Percentiles rank a stretch among this genome's conserved stretches.
These are phyloP conservation scores for Rhizophagus sp. DNA, from an alignment of 192 early-diverging fungal genomes.

Conservation along the genomic window DNA sequence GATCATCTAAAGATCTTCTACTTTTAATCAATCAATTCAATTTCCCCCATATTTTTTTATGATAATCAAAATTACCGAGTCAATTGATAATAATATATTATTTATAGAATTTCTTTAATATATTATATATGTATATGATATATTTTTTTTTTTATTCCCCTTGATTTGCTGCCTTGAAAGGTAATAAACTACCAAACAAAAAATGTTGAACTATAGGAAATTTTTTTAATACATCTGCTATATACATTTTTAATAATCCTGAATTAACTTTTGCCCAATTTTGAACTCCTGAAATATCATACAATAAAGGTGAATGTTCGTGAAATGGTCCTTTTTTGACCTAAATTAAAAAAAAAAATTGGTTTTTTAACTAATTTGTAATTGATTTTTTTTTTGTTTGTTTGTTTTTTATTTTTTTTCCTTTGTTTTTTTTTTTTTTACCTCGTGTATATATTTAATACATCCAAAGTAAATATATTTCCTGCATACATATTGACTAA, in stretches of 20 bases:
- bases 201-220: conserved; percentile 97
- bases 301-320: conserved; percentile 92
- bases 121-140: no score
- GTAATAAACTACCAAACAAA: conserved; percentile 81
- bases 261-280: conserved; percentile 89
- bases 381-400: not conserved
- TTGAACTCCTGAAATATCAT: conserved; percentile 88
- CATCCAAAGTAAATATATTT: conserved; percentile 86
- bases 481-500: conserved; percentile 58
- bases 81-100: no score
- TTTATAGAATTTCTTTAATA: no score
- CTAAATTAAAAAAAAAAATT: conserved; percentile 32
- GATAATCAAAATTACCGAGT: no score
- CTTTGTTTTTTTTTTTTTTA: conserved; percentile 23
- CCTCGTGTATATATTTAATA: conserved; percentile 80
- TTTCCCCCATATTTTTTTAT: no score
- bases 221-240: conserved; percentile 87
- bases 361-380: not conserved
- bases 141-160: not conserved
- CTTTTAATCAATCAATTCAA: no score
- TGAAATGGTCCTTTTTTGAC: conserved; percentile 61
- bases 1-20: no score
- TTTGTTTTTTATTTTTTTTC: not conserved
- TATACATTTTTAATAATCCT: conserved; percentile 95
- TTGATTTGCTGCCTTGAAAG: conserved; percentile 50